phyloP scores from a whole-genome alignment of 129 eudicot genomes.

The Silybum marianum region DNA sequence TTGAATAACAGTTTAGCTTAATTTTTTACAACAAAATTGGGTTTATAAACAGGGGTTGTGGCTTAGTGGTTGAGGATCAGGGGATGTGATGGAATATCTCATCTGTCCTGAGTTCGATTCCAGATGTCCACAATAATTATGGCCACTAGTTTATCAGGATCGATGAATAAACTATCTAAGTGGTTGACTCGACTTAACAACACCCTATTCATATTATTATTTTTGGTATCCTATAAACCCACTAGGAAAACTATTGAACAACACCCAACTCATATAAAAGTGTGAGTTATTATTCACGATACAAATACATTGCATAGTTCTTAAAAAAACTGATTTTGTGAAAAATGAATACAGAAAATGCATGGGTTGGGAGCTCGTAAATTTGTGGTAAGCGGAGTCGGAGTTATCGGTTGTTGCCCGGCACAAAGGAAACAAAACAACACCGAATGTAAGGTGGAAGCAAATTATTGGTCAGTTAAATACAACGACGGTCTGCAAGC shows the following conservation, averaged over 20 bases:
- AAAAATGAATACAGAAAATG: conserved; percentile 32
- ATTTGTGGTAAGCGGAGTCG: conserved; percentile 54
- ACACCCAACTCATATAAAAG: background rate
- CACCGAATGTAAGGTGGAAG: conserved; percentile 52
- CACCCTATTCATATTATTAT: no score
- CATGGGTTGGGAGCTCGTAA: conserved; percentile 72
- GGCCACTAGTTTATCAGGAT: no score
- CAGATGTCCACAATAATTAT: no score
- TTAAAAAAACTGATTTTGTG: background rate
- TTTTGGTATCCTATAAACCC: no score
- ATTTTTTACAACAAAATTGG: no score
- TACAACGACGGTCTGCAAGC: conserved; percentile 55
- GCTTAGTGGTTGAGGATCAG: no score
- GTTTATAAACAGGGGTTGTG: no score
- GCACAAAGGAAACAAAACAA: conserved; percentile 51
- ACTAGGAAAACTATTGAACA: background rate
- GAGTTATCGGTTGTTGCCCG: conserved; percentile 83
- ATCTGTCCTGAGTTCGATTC: no score
- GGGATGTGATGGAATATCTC: no score
- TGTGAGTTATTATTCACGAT: background rate
- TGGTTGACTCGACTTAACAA: no score
- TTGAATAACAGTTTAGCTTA: no score
- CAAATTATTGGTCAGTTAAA: conserved; percentile 61
- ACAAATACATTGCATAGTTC: background rate
- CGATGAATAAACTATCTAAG: no score